These are phyloP conservation scores for Plasmopara muralis DNA, from an alignment of 352 stramenopile species.

Conservation along the genomic window DNA sequence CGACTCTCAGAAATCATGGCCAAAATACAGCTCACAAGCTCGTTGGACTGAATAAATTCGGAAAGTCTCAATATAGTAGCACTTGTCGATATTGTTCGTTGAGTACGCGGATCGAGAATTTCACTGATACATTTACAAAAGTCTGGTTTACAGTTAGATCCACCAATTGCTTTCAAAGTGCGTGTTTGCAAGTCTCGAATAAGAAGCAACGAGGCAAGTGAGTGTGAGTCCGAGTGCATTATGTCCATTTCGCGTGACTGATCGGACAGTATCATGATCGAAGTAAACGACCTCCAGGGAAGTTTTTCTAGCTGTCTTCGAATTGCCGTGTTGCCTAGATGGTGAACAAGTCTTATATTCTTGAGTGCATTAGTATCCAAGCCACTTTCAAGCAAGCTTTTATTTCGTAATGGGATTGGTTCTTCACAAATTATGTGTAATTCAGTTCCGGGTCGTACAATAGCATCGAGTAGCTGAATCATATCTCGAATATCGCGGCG, in stretches of 20 bases:
- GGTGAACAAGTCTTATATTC: conserved; percentile 60
- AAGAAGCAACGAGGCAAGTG: conserved; percentile 73
- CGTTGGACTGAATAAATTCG: conserved; percentile 87
- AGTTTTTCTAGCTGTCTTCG: conserved; percentile 61
- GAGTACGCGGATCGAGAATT: conserved; percentile 82
- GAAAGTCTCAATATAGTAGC: conserved; percentile 64
- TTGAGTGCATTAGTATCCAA: conserved; percentile 39
- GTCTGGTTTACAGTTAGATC: conserved; percentile 9
- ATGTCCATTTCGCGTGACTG: conserved; percentile 66
- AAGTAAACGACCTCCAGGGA: conserved; percentile 65
- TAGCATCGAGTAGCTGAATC: conserved; percentile 72
- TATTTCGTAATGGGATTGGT: conserved; percentile 49
- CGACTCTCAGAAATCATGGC: conserved; percentile 85
- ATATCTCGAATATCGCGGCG: conserved; percentile 86
- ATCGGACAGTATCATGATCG: conserved; percentile 78
- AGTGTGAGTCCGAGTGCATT: conserved; percentile 84
- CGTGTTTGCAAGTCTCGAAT: conserved; percentile 71
- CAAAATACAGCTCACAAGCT: conserved; percentile 79
- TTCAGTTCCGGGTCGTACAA: conserved; percentile 54
- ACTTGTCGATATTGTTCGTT: conserved; percentile 73
- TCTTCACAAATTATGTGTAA: conserved; percentile 83
- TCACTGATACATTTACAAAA: conserved; percentile 79
- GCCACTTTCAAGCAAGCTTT: conserved; percentile 52
- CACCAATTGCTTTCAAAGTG: background rate
- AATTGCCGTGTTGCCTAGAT: conserved; percentile 75